These are phyloP conservation scores for Baudoinia panamericana DNA, from an alignment of 495 filamentous ascomycete genomes.

Conservation along the genomic window DNA sequence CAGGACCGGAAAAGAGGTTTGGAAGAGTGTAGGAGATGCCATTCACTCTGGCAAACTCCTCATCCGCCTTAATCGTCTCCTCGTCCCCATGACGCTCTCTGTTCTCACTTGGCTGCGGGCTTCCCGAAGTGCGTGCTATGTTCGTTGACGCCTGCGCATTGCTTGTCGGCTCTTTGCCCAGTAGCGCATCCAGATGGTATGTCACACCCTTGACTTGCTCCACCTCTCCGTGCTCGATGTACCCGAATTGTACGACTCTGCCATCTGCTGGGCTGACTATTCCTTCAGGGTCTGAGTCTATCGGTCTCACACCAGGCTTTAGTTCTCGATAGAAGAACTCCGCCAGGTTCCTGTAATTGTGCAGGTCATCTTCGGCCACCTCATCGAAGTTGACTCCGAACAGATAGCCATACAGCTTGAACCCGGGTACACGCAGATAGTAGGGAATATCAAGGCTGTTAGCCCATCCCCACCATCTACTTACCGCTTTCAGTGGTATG, in stretches of 20 bases:
- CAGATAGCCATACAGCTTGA: slow-evolving; percentile 79
- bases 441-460: slow-evolving; percentile 88
- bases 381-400: slow-evolving; percentile 92
- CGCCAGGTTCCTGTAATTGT: slow-evolving; percentile 79
- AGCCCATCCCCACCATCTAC: slow-evolving; percentile 84
- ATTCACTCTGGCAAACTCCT: slow-evolving; percentile 91
- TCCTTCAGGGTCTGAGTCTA: slow-evolving; percentile 66
- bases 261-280: slow-evolving; percentile 84
- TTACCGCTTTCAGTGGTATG: slow-evolving; percentile 84
- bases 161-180: slow-evolving; percentile 49
- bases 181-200: slow-evolving; percentile 83
- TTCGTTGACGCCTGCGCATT: slow-evolving; percentile 18
- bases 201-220: slow-evolving; percentile 99
- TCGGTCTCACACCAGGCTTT: slow-evolving; percentile 77
- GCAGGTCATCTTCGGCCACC: slow-evolving; percentile 74
- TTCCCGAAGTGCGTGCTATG: slow-evolving; percentile 10
- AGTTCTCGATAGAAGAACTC: slow-evolving; percentile 94
- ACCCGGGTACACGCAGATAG: slow-evolving; percentile 84
- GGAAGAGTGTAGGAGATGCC: slow-evolving; percentile 95
- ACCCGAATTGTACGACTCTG: slow-evolving; percentile 78
- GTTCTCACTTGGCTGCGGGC: slow-evolving; percentile 24
- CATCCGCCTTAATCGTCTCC: slow-evolving; percentile 58
- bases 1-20: slow-evolving; percentile 65
- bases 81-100: slow-evolving; percentile 34
- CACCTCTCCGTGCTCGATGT: slow-evolving; percentile 84